phyloP scores from a whole-genome alignment of 768 basidiomycete genomes.

The Podaxis carcinomalis region DNA sequence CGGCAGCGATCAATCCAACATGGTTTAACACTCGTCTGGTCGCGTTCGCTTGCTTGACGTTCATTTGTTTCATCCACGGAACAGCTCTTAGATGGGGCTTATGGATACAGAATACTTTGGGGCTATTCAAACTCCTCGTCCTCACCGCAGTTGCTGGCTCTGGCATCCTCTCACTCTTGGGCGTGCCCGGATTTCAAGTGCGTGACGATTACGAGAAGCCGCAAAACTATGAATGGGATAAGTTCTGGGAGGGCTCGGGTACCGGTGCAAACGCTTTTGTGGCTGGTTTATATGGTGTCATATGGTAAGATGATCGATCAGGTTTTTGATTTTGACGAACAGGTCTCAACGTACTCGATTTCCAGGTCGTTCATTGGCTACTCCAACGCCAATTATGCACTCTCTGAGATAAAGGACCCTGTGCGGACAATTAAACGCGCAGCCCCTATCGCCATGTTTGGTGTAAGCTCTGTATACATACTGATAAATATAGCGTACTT shows the following conservation, averaged over 20 bases:
- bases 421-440: conserved; percentile 68
- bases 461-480: conserved; percentile 58
- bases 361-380: conserved; percentile 70
- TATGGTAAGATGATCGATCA: conserved; percentile 44
- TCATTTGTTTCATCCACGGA: conserved; percentile 55
- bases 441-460: conserved; percentile 59
- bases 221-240: conserved; percentile 53
- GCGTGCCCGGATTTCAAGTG: conserved; percentile 46
- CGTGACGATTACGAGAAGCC: conserved; percentile 48
- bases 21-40: conserved; percentile 45
- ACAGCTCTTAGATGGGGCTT: conserved; percentile 50
- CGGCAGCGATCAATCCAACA: conserved; percentile 42
- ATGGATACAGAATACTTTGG: conserved; percentile 60
- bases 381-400: conserved; percentile 68
- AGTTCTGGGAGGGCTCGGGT: conserved; percentile 60
- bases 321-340: too few species aligned
- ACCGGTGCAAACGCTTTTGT: conserved; percentile 57
- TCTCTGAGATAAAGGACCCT: conserved; percentile 69
- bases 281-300: conserved; percentile 62
- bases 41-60: conserved; percentile 52
- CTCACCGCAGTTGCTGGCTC: conserved; percentile 47
- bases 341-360: not conserved
- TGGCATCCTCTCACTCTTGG: conserved; percentile 48
- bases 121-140: conserved; percentile 55
- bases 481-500: conserved; percentile 72